phyloP scores from a whole-genome alignment of 768 basidiomycete genomes.

The Phaeolepiota aurea region DNA sequence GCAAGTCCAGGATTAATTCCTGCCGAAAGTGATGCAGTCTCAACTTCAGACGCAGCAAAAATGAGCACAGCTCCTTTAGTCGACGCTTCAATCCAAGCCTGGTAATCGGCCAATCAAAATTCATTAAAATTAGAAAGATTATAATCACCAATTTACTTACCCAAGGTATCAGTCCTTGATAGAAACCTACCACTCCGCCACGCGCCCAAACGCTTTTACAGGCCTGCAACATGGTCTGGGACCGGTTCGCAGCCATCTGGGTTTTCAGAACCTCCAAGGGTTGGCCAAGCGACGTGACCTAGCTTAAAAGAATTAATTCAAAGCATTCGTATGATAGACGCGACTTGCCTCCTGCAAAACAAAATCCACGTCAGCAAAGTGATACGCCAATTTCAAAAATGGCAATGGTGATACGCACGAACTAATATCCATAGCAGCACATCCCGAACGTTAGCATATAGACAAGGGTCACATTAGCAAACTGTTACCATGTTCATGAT shows the following conservation, averaged over 20 bases:
- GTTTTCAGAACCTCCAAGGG: constrained; percentile 98
- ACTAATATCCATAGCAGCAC: constrained; percentile 19
- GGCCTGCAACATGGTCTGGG: constrained; percentile 85
- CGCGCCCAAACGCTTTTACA: constrained; percentile 83
- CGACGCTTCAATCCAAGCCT: constrained; percentile 99
- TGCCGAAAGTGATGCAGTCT: constrained; percentile 51
- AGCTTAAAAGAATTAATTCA: constrained; percentile 5
- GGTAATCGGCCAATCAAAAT: constrained; percentile 1
- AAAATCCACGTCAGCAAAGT: constrained; percentile 10
- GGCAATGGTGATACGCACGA: constrained; percentile 33
- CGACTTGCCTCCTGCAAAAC: constrained; percentile 61
- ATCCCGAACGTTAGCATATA: not conserved
- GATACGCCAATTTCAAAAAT: constrained; percentile 1
- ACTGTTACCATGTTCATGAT: constrained; percentile 96
- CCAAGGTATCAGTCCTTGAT: constrained; percentile 99
- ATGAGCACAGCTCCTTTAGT: constrained; percentile 96
- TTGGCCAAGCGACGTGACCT: constrained; percentile 98
- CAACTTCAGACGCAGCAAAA: constrained; percentile 94
- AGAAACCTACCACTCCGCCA: constrained; percentile 86
- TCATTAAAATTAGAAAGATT: constrained; percentile 1
- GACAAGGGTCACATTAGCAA: not conserved
- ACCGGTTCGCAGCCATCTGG: constrained; percentile 97
- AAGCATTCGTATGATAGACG: constrained; percentile 3
- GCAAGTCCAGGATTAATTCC: constrained; percentile 76
- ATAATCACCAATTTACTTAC: constrained; percentile 31